Percentiles rank a stretch among this genome's conserved stretches.
phyloP scores from a whole-genome alignment of 2,329 filamentous ascomycete genomes.

The Arthrobotrys sphaeroides region DNA sequence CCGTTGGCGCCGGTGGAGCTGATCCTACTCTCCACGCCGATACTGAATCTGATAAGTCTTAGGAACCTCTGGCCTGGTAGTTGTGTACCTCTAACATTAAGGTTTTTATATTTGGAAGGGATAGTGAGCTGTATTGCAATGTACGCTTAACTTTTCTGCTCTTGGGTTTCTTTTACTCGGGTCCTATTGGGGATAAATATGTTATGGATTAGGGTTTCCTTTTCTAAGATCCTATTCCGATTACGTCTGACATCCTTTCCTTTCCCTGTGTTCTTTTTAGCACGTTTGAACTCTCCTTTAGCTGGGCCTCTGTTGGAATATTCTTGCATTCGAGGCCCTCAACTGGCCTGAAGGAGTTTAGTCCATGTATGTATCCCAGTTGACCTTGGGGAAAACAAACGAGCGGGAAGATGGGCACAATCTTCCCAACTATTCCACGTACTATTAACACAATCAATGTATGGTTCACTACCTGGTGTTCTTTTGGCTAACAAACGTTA shows the following conservation, averaged over 20 bases:
- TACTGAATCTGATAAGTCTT: slow-evolving; percentile 44
- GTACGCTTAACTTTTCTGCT: not conserved
- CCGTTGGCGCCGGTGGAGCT: slow-evolving; percentile 45
- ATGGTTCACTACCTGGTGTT: too few species aligned
- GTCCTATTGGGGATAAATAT: not conserved
- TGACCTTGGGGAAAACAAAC: not conserved
- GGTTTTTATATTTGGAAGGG: not conserved
- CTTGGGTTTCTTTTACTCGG: not conserved
- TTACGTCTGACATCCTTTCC: not conserved
- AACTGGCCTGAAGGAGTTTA: not conserved
- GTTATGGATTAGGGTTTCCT: not conserved
- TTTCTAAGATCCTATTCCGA: not conserved
- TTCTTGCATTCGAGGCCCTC: not conserved
- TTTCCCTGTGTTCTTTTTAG: not conserved
- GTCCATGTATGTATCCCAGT: not conserved
- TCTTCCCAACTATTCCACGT: too few species aligned
- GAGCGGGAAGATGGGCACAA: not conserved
- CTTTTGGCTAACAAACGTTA: too few species aligned
- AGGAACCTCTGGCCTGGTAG: not conserved
- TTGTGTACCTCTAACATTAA: not conserved
- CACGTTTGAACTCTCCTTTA: not conserved
- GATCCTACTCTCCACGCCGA: slow-evolving; percentile 38
- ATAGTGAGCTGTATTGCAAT: not conserved
- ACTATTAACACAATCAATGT: too few species aligned
- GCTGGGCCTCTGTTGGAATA: slow-evolving; percentile 10